Conservation (phyloP, 306 rosid genomes). For the Mimosa bimucronata region DNA sequence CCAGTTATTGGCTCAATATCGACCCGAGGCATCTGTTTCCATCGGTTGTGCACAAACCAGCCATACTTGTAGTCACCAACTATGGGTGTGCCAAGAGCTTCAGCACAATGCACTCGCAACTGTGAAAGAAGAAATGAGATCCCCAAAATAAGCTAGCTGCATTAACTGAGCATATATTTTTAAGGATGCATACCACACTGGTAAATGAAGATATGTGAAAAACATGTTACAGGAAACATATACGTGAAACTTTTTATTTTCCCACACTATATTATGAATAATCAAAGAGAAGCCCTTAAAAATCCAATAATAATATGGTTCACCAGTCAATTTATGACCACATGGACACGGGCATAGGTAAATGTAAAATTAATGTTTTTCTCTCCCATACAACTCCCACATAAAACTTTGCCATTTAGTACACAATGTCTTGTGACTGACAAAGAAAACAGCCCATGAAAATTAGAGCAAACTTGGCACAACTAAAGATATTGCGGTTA, state of each 20-base stretch:
- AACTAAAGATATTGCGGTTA: background rate
- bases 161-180: background rate
- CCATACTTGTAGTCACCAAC: slow-evolving; percentile 97
- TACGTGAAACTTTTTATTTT: slow-evolving; percentile 8
- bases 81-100: slow-evolving; percentile 96
- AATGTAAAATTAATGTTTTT: background rate
- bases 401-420: background rate
- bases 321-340: background rate
- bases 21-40: slow-evolving; percentile 86
- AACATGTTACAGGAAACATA: background rate
- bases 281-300: background rate
- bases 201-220: background rate
- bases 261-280: background rate
- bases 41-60: slow-evolving; percentile 79
- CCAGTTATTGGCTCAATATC: slow-evolving; percentile 77
- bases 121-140: slow-evolving; percentile 37
- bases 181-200: background rate
- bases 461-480: background rate
- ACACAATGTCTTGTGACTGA: background rate
- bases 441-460: background rate
- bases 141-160: slow-evolving; percentile 2
- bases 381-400: background rate
- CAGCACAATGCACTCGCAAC: slow-evolving; percentile 97
- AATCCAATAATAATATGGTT: too few relatives aligned
- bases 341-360: too few relatives aligned